These are phyloP conservation scores for Pseudogymnoascus sp. DNA, from an alignment of 2,329 filamentous ascomycete genomes.

Conservation along the genomic window DNA sequence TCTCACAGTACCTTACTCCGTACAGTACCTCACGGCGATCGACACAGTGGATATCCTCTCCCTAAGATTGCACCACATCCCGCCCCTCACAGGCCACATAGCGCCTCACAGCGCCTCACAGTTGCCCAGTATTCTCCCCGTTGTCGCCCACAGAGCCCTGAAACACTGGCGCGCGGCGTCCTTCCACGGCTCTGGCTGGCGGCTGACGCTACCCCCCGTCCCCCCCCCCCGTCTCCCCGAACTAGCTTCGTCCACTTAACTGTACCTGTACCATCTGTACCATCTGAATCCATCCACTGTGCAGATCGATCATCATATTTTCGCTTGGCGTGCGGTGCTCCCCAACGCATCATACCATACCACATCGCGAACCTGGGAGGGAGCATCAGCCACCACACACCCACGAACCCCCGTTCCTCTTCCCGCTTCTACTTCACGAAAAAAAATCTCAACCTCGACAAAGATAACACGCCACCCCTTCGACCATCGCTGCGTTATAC, in stretches of 20 bases:
- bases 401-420: background rate
- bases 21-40: background rate
- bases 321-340: background rate
- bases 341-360: background rate
- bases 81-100: background rate
- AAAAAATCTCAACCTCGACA: background rate
- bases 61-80: background rate
- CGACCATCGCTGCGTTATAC: background rate
- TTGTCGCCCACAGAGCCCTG: background rate
- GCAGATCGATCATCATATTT: constrained; percentile 1
- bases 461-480: background rate
- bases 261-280: too few relatives aligned
- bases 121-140: too few relatives aligned
- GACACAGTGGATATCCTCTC: background rate
- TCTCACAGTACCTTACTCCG: too few relatives aligned
- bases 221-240: background rate
- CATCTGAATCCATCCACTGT: background rate
- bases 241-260: background rate
- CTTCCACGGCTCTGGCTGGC: background rate
- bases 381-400: background rate
- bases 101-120: background rate
- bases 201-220: background rate
- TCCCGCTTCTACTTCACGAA: background rate
- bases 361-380: background rate
- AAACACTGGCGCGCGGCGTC: background rate